These are phyloP conservation scores for Panicum virgatum DNA, from an alignment of 202 grass and related monocot genomes.

Conservation along the genomic window DNA sequence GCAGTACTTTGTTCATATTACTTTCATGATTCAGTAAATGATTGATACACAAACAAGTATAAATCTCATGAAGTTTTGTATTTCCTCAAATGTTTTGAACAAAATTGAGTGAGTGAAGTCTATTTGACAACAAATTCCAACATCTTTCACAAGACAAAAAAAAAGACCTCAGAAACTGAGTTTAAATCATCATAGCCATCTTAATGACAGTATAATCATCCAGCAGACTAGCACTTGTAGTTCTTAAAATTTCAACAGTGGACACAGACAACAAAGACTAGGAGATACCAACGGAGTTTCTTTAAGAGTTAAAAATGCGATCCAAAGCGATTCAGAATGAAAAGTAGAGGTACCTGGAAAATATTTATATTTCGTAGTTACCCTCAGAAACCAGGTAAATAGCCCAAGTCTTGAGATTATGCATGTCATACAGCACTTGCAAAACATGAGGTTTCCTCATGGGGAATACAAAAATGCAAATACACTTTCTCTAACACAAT, in stretches of 20 bases:
- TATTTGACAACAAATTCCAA: background rate
- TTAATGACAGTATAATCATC: constrained; percentile 14
- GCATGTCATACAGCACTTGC: constrained; percentile 19
- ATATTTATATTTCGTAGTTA: background rate
- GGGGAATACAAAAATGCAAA: background rate
- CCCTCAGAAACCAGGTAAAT: background rate
- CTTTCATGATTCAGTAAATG: background rate
- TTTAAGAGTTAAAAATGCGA: background rate
- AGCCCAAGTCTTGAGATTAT: background rate
- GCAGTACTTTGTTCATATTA: background rate
- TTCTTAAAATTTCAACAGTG: background rate
- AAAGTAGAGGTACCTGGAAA: background rate
- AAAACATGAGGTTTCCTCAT: constrained; percentile 15
- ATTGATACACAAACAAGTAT: background rate
- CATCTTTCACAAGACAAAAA: background rate
- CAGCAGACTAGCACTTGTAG: background rate
- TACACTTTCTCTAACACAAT: background rate
- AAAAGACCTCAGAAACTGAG: background rate
- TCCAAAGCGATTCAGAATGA: background rate
- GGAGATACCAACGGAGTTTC: background rate
- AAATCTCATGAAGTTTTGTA: background rate
- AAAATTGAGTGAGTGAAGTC: background rate
- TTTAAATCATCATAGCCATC: constrained; percentile 12
- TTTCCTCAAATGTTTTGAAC: background rate
- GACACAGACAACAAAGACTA: background rate